Evolutionary conservation across 441 rosid genomes (phyloP).

Genomic region (Erysimum cheiri): DNA sequence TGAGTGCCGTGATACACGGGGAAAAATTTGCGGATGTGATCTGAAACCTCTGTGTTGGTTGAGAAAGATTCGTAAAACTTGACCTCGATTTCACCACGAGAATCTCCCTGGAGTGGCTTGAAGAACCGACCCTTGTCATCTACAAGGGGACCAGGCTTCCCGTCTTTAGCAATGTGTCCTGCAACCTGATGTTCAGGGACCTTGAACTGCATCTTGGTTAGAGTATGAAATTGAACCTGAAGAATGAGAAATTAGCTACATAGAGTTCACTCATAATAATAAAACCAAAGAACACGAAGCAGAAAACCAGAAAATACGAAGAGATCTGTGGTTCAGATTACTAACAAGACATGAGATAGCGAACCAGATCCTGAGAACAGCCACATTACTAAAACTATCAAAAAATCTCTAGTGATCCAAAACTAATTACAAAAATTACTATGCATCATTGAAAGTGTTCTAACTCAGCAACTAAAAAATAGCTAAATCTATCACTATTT

Average conservation of each 20-base stretch:
- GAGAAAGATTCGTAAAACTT: slow-evolving; percentile 77
- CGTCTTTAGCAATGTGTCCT: slow-evolving; percentile 75
- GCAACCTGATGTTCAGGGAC: slow-evolving; percentile 96
- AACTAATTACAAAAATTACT: slow-evolving; percentile 10
- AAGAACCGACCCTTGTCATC: slow-evolving; percentile 89
- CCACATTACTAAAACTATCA: slow-evolving; percentile 18
- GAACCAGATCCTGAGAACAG: slow-evolving; percentile 17
- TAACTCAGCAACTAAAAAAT: background rate
- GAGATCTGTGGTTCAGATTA: background rate
- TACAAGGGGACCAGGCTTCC: slow-evolving; percentile 77
- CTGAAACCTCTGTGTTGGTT: slow-evolving; percentile 64
- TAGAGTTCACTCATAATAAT: background rate
- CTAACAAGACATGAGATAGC: background rate
- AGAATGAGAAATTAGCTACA: background rate
- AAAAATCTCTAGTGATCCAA: slow-evolving; percentile 1
- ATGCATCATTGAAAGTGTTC: slow-evolving; percentile 5
- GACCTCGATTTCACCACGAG: slow-evolving; percentile 73
- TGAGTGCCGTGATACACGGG: slow-evolving; percentile 80
- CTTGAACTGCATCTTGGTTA: slow-evolving; percentile 64
- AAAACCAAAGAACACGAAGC: slow-evolving; percentile 21
- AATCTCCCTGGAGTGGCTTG: slow-evolving; percentile 84
- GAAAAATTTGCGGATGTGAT: slow-evolving; percentile 70
- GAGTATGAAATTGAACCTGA: slow-evolving; percentile 30
- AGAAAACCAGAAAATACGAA: background rate
- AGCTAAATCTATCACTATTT: background rate